phyloP scores from a whole-genome alignment of 2,329 filamentous ascomycete species.

The Ophiocordyceps sinensis region DNA sequence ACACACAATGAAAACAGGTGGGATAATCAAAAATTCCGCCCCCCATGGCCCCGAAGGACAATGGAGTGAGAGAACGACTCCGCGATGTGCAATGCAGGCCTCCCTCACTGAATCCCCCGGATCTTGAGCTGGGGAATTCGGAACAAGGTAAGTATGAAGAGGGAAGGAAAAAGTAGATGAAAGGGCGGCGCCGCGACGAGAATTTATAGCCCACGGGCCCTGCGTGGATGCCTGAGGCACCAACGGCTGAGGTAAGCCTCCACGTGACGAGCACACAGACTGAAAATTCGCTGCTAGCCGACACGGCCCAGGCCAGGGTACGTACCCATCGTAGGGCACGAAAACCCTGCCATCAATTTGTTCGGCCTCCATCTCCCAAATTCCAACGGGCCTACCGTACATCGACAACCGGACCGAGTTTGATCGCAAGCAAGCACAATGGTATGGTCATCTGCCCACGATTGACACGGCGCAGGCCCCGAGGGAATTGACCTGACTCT shows the following conservation, averaged over 20 bases:
- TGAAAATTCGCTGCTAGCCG: slow-evolving; percentile 3
- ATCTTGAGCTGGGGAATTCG: slow-evolving; percentile 30
- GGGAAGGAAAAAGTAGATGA: slow-evolving; percentile 17
- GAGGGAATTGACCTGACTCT: slow-evolving; percentile 10
- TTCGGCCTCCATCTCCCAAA: slow-evolving; percentile 23
- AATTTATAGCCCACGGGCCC: slow-evolving; percentile 18
- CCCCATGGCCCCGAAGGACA: slow-evolving; percentile 40
- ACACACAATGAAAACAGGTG: slow-evolving; percentile 29
- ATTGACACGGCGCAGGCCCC: slow-evolving; percentile 5
- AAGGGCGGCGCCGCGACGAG: slow-evolving; percentile 1
- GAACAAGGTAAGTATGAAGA: slow-evolving; percentile 42
- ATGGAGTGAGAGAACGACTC: slow-evolving; percentile 31
- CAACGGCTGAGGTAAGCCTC: slow-evolving; percentile 5
- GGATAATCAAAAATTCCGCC: slow-evolving; percentile 38
- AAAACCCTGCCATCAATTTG: slow-evolving; percentile 28
- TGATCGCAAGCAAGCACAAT: slow-evolving; percentile 42
- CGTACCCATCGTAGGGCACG: slow-evolving; percentile 23
- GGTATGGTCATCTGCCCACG: slow-evolving; percentile 22
- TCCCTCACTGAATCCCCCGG: slow-evolving; percentile 25
- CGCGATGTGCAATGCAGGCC: slow-evolving; percentile 43
- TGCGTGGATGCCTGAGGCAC: slow-evolving; percentile 10
- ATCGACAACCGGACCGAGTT: slow-evolving; percentile 28
- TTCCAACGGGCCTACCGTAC: slow-evolving; percentile 23
- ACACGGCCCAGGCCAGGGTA: slow-evolving; percentile 15
- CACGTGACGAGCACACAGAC: slow-evolving; percentile 10